phyloP scores from a whole-genome alignment of 768 basidiomycete species.

The Candolleomyces eurysporus region DNA sequence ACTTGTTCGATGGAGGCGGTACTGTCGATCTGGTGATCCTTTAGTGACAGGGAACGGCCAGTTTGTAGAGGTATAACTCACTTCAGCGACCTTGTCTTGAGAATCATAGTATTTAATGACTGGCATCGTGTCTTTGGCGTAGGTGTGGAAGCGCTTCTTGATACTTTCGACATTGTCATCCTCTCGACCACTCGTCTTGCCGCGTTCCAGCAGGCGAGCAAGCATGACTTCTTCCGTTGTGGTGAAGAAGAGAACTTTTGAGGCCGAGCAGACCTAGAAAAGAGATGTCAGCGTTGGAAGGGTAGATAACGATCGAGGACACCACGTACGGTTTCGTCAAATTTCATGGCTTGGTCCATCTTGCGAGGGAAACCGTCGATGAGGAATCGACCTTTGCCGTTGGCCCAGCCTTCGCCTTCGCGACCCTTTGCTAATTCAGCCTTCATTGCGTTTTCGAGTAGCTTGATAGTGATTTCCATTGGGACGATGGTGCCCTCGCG shows the following conservation, averaged over 20 bases:
- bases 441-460: slow-evolving; percentile 90
- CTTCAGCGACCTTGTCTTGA: slow-evolving; percentile 75
- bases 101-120: slow-evolving; percentile 82
- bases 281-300: slow-evolving; percentile 3
- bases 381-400: slow-evolving; percentile 81
- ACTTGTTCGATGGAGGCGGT: slow-evolving; percentile 70
- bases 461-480: slow-evolving; percentile 94
- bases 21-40: slow-evolving; percentile 57
- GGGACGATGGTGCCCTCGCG: slow-evolving; percentile 92
- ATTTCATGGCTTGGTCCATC: slow-evolving; percentile 95
- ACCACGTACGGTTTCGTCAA: slow-evolving; percentile 73
- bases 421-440: slow-evolving; percentile 47
- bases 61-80: slow-evolving; percentile 29
- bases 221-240: slow-evolving; percentile 90
- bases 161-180: slow-evolving; percentile 96
- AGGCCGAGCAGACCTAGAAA: slow-evolving; percentile 73
- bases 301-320: neutral
- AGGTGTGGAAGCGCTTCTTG: slow-evolving; percentile 95
- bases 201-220: slow-evolving; percentile 79
- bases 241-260: slow-evolving; percentile 80
- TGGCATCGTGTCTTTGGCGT: slow-evolving; percentile 86
- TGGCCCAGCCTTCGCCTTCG: slow-evolving; percentile 56
- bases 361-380: slow-evolving; percentile 98
- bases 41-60: neutral
- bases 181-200: slow-evolving; percentile 91